Evolutionary conservation across 441 rosid genomes (phyloP).

Genomic region (Manihot esculenta): DNA sequence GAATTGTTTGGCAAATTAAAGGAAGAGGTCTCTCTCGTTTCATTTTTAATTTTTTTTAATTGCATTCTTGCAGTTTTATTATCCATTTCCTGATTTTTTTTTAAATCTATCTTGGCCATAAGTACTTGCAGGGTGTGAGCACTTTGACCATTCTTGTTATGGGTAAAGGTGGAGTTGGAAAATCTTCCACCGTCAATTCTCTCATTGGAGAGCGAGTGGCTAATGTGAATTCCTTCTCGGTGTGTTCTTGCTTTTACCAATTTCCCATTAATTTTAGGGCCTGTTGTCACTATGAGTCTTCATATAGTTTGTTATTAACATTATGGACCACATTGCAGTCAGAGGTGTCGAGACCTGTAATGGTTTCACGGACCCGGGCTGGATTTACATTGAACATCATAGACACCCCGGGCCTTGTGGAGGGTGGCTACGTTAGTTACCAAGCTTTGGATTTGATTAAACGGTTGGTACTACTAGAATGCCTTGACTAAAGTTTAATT

Average conservation of each 20-base stretch:
- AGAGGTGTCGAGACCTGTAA: conserved; percentile 74
- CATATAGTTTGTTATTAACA: not conserved
- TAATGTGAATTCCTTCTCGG: conserved; percentile 89
- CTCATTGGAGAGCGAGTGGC: conserved; percentile 88
- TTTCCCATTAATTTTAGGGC: not conserved
- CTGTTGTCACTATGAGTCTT: not conserved
- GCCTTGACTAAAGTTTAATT: not conserved
- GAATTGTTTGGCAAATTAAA: conserved; percentile 76
- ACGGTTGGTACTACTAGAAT: conserved; percentile 47
- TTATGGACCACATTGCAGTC: conserved; percentile 51
- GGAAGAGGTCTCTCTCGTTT: conserved; percentile 54
- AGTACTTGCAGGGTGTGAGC: conserved; percentile 56
- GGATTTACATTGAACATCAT: conserved; percentile 85
- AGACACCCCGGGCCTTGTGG: conserved; percentile 94
- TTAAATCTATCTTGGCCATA: not conserved
- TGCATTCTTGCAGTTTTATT: not conserved
- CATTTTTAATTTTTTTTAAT: not conserved
- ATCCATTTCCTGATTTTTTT: not conserved
- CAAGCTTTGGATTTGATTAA: conserved; percentile 88
- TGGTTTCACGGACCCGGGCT: conserved; percentile 78
- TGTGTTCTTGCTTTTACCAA: conserved; percentile 16
- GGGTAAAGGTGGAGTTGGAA: conserved; percentile 99
- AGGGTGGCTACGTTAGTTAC: conserved; percentile 92
- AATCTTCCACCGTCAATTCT: conserved; percentile 94
- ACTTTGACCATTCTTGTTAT: conserved; percentile 84